Base-by-base conservation (phyloP, 2,329 filamentous ascomycete genomes). In the Calonectria hawksworthii region DNA sequence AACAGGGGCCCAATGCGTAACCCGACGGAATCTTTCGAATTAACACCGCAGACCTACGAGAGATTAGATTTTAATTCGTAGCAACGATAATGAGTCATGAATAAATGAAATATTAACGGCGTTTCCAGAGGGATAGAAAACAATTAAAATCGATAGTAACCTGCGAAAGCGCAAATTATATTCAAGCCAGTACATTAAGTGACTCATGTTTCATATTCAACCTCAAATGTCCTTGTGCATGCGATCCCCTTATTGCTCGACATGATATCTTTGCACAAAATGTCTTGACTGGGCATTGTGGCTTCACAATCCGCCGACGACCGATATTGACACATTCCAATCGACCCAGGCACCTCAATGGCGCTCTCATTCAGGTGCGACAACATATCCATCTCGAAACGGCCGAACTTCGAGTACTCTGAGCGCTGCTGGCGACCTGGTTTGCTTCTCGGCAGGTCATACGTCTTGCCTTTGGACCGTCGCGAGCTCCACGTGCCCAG, bases 401-500 rank as follows among this genome's bases (percentile, higher is more conserved):
- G 8, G 11, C 11, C 9, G 23, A 47, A 23, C 9, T 47, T 3
- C 3, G 44, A 47, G 44, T 47, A 47, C n/a, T 23, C n/a, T 47
- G 44, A 47, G 10, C n/a, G 44, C n/a, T 47, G 21, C 21, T 47
- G 21, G 2, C 44, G 21, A 4, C 11, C 9, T 5, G 10, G n/a
- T 5, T 13, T 47, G n/a, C 44, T 47, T 11, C 2, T 11, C 5
- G 9, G n/a, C n/a, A 47, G 4, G 11, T 13, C 44, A 47, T 47
- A 23, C 9, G 44, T 23, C 44, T 47, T 47, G 44, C 21, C 13
- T 6, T 47, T 23, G n/a, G 44, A 47, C n/a, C 10, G 44, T 4
- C n/a, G 44, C 44, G n/a, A 47, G n/a, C 44, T 47, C 44, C 44
- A 74, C 13, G 76, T 75, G 26, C 77, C 78, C 32, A 84, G 77